Evolutionary conservation across 225 moss, liverwort and hornwort genomes (phyloP).

Genomic region (Physcomitrium patens): DNA sequence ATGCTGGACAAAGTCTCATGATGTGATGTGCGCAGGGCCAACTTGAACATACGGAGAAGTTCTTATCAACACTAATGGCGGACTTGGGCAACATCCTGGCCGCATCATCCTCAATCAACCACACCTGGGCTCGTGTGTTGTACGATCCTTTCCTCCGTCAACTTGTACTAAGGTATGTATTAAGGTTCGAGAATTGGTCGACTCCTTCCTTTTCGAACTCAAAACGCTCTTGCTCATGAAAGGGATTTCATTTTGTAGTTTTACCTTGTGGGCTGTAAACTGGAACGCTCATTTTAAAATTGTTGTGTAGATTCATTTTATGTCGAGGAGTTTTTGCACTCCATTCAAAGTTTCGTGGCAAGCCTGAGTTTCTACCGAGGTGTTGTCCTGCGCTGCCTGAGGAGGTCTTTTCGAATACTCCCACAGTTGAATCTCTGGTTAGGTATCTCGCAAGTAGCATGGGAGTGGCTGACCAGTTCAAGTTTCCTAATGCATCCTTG

Average conservation of each 20-base stretch:
- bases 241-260: too few species aligned
- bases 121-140: conserved; percentile 75
- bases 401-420: conserved; percentile 60
- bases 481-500: conserved; percentile 35
- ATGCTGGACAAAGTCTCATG: too few species aligned
- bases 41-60: conserved; percentile 53
- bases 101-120: conserved; percentile 50
- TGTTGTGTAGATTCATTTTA: conserved; percentile 74
- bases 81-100: conserved; percentile 73
- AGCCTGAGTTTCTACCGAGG: conserved; percentile 69
- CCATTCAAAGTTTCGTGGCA: conserved; percentile 64
- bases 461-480: conserved; percentile 79
- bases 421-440: conserved; percentile 63
- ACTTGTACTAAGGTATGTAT: conserved; percentile 69
- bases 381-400: conserved; percentile 81
- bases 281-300: too few species aligned
- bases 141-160: conserved; percentile 86
- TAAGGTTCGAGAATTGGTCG: too few species aligned
- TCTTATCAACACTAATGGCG: conserved; percentile 53
- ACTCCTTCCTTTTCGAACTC: too few species aligned
- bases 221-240: too few species aligned
- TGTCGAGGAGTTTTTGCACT: conserved; percentile 80
- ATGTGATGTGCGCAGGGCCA: conserved; percentile 40
- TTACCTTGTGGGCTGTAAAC: too few species aligned
- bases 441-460: conserved; percentile 66